phyloP scores from a whole-genome alignment of 2,329 filamentous ascomycete genomes.

The Fusarium sp. region DNA sequence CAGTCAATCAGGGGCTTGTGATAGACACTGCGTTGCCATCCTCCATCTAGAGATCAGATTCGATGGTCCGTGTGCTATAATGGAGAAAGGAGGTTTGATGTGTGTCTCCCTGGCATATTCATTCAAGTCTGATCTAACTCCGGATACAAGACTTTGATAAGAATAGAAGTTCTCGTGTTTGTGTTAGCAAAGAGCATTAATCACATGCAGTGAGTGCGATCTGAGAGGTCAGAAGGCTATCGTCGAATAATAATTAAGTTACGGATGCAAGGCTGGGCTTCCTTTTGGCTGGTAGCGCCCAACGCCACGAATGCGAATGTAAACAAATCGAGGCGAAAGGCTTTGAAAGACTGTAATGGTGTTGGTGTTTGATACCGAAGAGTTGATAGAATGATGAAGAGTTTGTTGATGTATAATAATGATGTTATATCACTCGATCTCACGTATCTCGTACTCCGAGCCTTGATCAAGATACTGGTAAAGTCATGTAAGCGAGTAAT shows the following conservation, averaged over 20 bases:
- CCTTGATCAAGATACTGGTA: background rate
- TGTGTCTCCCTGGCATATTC: background rate
- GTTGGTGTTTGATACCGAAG: background rate
- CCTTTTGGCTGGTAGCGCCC: conserved; percentile 2
- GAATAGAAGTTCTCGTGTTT: background rate
- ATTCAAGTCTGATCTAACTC: background rate
- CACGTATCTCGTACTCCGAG: background rate
- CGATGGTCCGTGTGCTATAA: conserved; percentile 12
- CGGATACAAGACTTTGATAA: background rate
- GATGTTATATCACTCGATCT: background rate
- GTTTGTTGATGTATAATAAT: no score
- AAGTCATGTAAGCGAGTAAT: background rate
- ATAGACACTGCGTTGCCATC: background rate
- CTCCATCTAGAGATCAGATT: background rate
- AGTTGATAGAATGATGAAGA: background rate
- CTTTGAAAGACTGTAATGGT: background rate
- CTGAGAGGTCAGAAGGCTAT: background rate
- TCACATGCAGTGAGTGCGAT: background rate
- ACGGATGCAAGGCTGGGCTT: conserved; percentile 13
- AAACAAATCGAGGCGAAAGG: background rate
- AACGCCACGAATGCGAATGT: conserved; percentile 2
- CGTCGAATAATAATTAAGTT: background rate
- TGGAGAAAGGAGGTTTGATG: background rate
- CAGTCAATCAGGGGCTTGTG: conserved; percentile 14
- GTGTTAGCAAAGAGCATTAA: background rate